Conservation (phyloP, 495 filamentous ascomycete genomes). For the Letharia lupina region DNA sequence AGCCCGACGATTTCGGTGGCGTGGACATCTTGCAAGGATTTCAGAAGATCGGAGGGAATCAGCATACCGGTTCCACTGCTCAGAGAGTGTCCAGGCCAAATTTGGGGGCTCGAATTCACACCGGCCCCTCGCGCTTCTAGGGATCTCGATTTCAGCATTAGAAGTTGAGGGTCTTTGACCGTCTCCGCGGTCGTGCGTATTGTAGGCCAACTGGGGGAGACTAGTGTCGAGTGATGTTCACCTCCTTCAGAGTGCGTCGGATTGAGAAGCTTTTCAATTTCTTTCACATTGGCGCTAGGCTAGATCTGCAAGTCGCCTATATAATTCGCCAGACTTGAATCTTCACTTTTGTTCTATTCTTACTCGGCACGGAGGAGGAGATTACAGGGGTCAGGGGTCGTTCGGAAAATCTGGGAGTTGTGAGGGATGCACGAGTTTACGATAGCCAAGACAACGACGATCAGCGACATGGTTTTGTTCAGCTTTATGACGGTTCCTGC, state of each 20-base stretch:
- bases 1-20: constrained; percentile 53
- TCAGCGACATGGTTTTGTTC: background rate
- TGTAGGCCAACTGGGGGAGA: background rate
- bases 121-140: constrained; percentile 35
- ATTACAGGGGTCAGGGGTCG: background rate
- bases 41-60: constrained; percentile 67
- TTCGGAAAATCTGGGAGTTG: background rate
- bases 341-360: background rate
- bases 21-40: constrained; percentile 85
- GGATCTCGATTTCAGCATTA: background rate
- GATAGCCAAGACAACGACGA: background rate
- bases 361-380: background rate
- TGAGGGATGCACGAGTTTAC: background rate
- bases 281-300: background rate
- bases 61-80: constrained; percentile 31
- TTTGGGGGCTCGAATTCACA: constrained; percentile 36
- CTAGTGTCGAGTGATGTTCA: background rate
- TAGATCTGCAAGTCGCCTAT: background rate
- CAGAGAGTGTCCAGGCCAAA: constrained; percentile 35
- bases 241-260: background rate
- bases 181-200: background rate
- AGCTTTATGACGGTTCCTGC: background rate
- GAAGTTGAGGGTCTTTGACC: background rate
- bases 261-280: background rate
- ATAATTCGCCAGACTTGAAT: background rate